phyloP scores from a whole-genome alignment of 1,284 basidiomycete genomes.

The Stereum hirsutum region DNA sequence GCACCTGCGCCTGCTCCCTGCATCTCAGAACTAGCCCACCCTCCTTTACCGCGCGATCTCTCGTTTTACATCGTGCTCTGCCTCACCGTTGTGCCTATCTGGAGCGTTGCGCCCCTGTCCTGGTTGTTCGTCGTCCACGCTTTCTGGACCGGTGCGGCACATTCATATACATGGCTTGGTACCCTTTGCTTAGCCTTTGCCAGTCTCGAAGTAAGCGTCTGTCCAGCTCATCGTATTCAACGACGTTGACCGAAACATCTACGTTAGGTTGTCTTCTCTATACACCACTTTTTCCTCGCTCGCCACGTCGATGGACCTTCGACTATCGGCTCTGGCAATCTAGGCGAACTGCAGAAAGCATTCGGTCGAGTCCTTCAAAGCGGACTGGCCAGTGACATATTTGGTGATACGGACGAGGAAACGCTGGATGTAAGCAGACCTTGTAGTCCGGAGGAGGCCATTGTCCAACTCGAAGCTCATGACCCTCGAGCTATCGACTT shows the following conservation, averaged over 20 bases:
- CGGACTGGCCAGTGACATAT: slow-evolving; percentile 47
- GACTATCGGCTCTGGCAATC: slow-evolving; percentile 35
- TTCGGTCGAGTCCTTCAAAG: slow-evolving; percentile 52
- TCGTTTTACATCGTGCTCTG: slow-evolving; percentile 56
- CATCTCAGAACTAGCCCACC: slow-evolving; percentile 19
- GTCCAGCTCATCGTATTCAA: slow-evolving; percentile 1
- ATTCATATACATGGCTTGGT: slow-evolving; percentile 28
- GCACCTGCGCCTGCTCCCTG: slow-evolving; percentile 8
- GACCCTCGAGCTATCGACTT: slow-evolving; percentile 76
- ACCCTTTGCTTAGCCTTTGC: slow-evolving; percentile 36
- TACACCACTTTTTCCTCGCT: slow-evolving; percentile 58
- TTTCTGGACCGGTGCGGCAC: slow-evolving; percentile 36
- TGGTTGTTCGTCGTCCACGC: slow-evolving; percentile 62
- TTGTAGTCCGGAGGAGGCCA: slow-evolving; percentile 50
- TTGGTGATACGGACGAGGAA: slow-evolving; percentile 48
- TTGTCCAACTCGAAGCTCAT: slow-evolving; percentile 43
- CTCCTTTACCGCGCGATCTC: slow-evolving; percentile 25
- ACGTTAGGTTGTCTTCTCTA: slow-evolving; percentile 67
- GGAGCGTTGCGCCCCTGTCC: slow-evolving; percentile 58
- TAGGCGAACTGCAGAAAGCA: slow-evolving; percentile 48
- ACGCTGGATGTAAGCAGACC: slow-evolving; percentile 40
- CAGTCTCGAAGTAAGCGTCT: slow-evolving; percentile 44
- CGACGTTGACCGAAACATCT: neutral
- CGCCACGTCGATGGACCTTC: slow-evolving; percentile 42
- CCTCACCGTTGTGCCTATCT: slow-evolving; percentile 56